A percentile compares a stretch with the other conserved stretches of the same genome.
Evolutionary conservation across 75 land plant species (phyloP).

Genomic region (Cunninghamia lanceolata): DNA sequence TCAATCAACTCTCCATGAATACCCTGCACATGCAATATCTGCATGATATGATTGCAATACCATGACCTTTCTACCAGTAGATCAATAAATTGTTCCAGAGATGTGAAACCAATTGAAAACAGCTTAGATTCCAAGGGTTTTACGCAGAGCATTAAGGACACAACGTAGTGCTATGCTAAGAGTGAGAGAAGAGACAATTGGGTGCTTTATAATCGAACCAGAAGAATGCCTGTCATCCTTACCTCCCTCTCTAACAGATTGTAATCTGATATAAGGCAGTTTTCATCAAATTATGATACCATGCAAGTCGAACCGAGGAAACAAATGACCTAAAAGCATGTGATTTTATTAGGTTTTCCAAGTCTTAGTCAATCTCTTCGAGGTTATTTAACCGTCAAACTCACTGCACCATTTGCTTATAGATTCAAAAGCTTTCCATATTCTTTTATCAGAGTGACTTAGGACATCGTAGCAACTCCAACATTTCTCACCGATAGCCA

Average conservation of each 20-base stretch:
- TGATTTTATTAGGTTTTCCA: too few relatives aligned
- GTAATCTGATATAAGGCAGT: too few relatives aligned
- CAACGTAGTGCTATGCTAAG: conserved; percentile 82
- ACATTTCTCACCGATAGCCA: too few relatives aligned
- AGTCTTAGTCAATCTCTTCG: too few relatives aligned
- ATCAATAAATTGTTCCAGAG: conserved; percentile 78
- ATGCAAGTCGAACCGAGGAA: too few relatives aligned
- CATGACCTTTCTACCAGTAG: conserved; percentile 95
- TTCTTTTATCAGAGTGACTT: too few relatives aligned
- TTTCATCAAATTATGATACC: too few relatives aligned
- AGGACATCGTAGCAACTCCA: too few relatives aligned
- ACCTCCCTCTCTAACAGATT: conserved; percentile 80
- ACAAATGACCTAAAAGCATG: too few relatives aligned
- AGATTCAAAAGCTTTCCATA: too few relatives aligned
- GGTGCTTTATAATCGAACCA: conserved; percentile 94
- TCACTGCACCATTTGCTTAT: too few relatives aligned
- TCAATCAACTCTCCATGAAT: conserved; percentile 80
- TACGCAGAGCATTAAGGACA: conserved; percentile 84
- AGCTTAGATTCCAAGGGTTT: conserved; percentile 91
- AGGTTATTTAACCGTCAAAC: too few relatives aligned
- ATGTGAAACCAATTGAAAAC: conserved; percentile 83
- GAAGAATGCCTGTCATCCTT: conserved; percentile 76
- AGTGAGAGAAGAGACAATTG: conserved; percentile 73
- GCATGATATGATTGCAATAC: conserved; percentile 93
- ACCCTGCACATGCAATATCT: conserved; percentile 81